Percentiles rank a stretch among this genome's conserved stretches.
Conservation (phyloP, 2,329 filamentous ascomycete species). For the Arthrobotrys conoides region DNA sequence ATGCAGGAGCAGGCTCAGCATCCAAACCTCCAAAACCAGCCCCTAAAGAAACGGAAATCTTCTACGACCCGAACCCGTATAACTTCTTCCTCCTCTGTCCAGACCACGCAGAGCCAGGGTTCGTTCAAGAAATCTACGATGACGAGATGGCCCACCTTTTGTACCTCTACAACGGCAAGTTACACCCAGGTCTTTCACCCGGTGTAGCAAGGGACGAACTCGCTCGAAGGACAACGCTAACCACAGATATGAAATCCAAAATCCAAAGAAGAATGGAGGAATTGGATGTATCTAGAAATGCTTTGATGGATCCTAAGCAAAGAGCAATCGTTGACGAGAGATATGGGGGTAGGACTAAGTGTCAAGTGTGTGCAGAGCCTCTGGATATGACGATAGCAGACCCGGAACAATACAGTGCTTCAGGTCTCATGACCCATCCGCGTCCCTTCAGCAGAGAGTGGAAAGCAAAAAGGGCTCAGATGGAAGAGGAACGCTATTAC, state of each 20-base stretch:
- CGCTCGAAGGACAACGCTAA: background rate
- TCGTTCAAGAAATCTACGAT: background rate
- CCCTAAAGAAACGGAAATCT: background rate
- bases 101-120: background rate
- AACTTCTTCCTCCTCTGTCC: conserved; percentile 23
- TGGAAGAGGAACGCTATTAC: background rate
- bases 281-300: background rate
- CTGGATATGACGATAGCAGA: background rate
- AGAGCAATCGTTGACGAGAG: background rate
- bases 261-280: background rate
- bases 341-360: background rate
- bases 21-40: background rate
- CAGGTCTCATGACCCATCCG: background rate
- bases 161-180: background rate
- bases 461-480: background rate
- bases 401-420: background rate
- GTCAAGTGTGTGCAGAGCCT: background rate
- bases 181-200: background rate
- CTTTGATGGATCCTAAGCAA: background rate
- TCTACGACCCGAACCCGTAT: conserved; percentile 15
- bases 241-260: background rate
- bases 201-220: background rate
- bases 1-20: background rate
- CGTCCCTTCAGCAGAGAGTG: background rate
- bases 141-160: background rate